Evolutionary conservation across 352 stramenopile species (phyloP).

Genomic region (Pythium scleroteichum): DNA sequence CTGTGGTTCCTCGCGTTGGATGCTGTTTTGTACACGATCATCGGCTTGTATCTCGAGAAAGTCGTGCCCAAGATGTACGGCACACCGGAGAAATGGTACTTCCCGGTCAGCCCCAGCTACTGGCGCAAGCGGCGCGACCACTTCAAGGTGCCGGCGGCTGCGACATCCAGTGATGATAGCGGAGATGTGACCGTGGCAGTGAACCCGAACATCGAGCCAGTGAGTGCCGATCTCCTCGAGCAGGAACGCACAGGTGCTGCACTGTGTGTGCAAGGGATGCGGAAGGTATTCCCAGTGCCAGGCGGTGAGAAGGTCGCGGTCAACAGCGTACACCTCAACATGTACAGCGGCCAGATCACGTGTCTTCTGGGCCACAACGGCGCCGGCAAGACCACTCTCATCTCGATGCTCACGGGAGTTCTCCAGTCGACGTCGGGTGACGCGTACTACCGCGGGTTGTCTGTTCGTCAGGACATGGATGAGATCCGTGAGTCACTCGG

Average conservation of each 20-base stretch:
- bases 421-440: slow-evolving; percentile 30
- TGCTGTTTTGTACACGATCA: slow-evolving; percentile 84
- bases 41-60: slow-evolving; percentile 90
- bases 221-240: slow-evolving; percentile 23
- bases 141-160: slow-evolving; percentile 3
- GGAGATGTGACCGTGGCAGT: slow-evolving; percentile 2
- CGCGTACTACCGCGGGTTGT: slow-evolving; percentile 34
- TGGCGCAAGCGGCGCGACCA: slow-evolving; percentile 40
- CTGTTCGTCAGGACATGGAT: slow-evolving; percentile 49
- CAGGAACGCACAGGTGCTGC: slow-evolving; percentile 27
- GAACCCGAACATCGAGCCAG: slow-evolving; percentile 29
- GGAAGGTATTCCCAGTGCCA: slow-evolving; percentile 54
- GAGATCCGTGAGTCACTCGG: slow-evolving; percentile 53
- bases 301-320: slow-evolving; percentile 73
- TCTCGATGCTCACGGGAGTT: slow-evolving; percentile 86
- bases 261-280: slow-evolving; percentile 36
- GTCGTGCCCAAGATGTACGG: slow-evolving; percentile 91
- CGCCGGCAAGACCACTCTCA: slow-evolving; percentile 65
- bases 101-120: slow-evolving; percentile 74
- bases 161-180: background rate
- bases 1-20: slow-evolving; percentile 86
- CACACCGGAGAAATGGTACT: slow-evolving; percentile 90
- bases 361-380: slow-evolving; percentile 80
- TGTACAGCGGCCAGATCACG: slow-evolving; percentile 89
- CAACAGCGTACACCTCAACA: slow-evolving; percentile 65